Percentiles rank a stretch among this genome's conserved stretches.
phyloP scores from a whole-genome alignment of 352 stramenopile species.

The Globisporangium emineosum region DNA sequence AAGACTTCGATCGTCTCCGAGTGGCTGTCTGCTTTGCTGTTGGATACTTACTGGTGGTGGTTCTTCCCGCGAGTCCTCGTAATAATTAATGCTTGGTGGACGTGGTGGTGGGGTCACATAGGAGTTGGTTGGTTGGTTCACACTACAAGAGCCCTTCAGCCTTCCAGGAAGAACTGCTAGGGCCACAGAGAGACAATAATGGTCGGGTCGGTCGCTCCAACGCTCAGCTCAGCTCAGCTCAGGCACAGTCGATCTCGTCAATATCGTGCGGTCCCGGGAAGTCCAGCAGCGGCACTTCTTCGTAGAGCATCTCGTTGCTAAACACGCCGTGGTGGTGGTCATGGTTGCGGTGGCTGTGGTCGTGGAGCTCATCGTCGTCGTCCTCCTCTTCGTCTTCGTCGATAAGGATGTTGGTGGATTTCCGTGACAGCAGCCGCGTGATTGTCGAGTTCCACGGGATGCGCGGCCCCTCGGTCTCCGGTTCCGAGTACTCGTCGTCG shows the following conservation, averaged over 20 bases:
- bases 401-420: constrained; percentile 56
- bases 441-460: constrained; percentile 44
- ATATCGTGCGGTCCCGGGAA: constrained; percentile 33
- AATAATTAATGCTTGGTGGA: constrained; percentile 15
- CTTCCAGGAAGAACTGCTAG: not conserved
- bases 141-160: not conserved
- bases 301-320: constrained; percentile 11
- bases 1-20: not conserved
- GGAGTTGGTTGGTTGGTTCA: not conserved
- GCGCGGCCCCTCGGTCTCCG: constrained; percentile 31
- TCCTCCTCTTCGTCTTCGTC: constrained; percentile 54
- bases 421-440: constrained; percentile 38
- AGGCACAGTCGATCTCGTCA: constrained; percentile 46
- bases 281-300: constrained; percentile 60
- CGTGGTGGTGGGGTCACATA: not conserved
- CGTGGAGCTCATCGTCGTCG: constrained; percentile 14
- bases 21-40: not conserved
- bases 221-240: constrained; percentile 1
- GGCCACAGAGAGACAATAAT: not conserved
- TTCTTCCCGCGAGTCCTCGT: constrained; percentile 8
- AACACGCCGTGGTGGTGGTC: constrained; percentile 9
- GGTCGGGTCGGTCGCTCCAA: not conserved
- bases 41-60: not conserved
- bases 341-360: not conserved
- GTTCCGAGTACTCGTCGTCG: constrained; percentile 26